Evolutionary conservation across 495 filamentous ascomycete genomes (phyloP).

Genomic region (Lophiostoma macrostomum): DNA sequence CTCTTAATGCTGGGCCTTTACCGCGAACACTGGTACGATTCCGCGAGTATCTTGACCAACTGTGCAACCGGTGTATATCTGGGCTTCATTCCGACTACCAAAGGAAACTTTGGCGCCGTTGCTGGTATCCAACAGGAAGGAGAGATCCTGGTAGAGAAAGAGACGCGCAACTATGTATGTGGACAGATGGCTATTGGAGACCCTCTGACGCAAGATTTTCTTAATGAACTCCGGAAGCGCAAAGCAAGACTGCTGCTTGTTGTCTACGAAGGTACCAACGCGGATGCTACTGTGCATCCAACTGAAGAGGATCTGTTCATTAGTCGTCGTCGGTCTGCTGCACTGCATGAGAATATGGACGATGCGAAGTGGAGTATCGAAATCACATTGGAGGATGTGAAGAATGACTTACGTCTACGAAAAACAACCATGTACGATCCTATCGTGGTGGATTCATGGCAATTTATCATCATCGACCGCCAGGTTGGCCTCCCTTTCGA

Average conservation of each 20-base stretch:
- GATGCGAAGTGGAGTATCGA: constrained; percentile 10
- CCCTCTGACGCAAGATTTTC: constrained; percentile 7
- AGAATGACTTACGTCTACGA: constrained; percentile 15
- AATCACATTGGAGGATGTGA: constrained; percentile 15
- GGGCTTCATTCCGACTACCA: constrained; percentile 20
- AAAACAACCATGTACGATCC: constrained; percentile 17
- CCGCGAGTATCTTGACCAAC: constrained; percentile 1
- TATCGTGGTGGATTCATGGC: constrained; percentile 18
- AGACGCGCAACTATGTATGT: constrained; percentile 17
- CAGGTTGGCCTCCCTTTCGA: constrained; percentile 9
- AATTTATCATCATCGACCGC: constrained; percentile 20
- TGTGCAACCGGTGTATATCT: constrained; percentile 16
- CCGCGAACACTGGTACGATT: constrained; percentile 14
- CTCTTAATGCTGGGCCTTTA: constrained; percentile 20
- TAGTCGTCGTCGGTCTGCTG: constrained; percentile 6
- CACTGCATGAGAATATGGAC: constrained; percentile 2
- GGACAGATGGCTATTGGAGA: constrained; percentile 17
- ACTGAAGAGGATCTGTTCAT: constrained; percentile 16
- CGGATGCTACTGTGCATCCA: constrained; percentile 15
- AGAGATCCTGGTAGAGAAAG: background rate
- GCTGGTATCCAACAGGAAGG: constrained; percentile 1
- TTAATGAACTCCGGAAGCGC: constrained; percentile 10
- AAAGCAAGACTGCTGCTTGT: constrained; percentile 16
- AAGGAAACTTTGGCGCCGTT: background rate
- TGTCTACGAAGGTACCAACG: constrained; percentile 18